Evolutionary conservation across 1,284 basidiomycete genomes (phyloP), one percentile per base, ranked within the genome.

Genomic region (Inonotus obliquus): DNA sequence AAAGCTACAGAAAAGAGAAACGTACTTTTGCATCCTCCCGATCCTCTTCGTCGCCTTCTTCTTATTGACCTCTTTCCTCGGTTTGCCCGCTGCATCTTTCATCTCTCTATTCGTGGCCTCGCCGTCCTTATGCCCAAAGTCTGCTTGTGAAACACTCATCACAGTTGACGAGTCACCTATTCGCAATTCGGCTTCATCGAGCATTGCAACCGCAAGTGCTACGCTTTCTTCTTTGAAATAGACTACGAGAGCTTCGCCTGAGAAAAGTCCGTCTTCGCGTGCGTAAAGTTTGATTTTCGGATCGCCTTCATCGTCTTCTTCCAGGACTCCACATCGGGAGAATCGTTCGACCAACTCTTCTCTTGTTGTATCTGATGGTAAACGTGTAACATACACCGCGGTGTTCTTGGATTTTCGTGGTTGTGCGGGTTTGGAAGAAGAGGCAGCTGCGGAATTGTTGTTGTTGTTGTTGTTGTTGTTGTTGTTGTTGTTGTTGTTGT

Each of bases 141-240:
- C 86, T 13, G 96, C 97, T 64, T 86, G 84, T 63, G 84, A 78
- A 17, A 99, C 94, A 53, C 75, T 81, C 89, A 99, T 98, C 61
- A 85, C 79, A 69, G 82, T 87, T 61, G 70, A 81, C 55, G 81
- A 73, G 64, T 92, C 87, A 1, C 94, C 94, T n/a, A 96, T 72
- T 60, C 95, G 80, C 63, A 99, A 76, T 72, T 96, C 94, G 0
- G 92, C 94, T 65, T 98, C 96, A 72, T 98, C 96, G 62, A 99
- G 79, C 64, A 99, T 80, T 65, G 81, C 90, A 60, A 94, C 75
- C 1, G 96, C 96, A 58, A 99, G 79, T 11, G 81, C 77, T 17
- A 99, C 97, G 32, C 92, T 95, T 65, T 96, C 96, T 70, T 96
- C 94, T 73, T 98, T 98, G 80, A 98, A 97, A 74, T 93, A 99